phyloP scores from a whole-genome alignment of 176 grass and related monocot species.

The Oryza officinalis region DNA sequence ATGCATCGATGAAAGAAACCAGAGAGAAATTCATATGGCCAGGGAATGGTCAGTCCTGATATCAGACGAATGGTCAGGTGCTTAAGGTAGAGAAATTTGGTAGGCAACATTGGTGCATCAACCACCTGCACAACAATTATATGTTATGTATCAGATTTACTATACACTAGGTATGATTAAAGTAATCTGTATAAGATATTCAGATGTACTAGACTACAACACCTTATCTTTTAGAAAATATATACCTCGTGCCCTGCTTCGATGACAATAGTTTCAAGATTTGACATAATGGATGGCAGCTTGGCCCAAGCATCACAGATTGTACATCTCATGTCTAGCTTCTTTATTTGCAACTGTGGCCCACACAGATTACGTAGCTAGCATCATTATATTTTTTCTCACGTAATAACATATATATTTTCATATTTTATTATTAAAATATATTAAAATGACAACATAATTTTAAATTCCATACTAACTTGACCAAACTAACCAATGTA shows the following conservation, averaged over 20 bases:
- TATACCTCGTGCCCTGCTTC: neutral
- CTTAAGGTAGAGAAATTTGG: too few species aligned
- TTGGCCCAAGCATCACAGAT: neutral
- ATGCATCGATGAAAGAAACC: neutral
- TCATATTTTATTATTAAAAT: too few species aligned
- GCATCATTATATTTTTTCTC: too few species aligned
- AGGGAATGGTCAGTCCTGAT: neutral
- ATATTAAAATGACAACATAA: too few species aligned
- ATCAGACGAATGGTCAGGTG: too few species aligned
- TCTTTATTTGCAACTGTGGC: neutral
- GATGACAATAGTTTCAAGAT: neutral
- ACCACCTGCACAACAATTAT: neutral
- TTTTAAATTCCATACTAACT: too few species aligned
- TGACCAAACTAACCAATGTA: too few species aligned
- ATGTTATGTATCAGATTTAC: neutral
- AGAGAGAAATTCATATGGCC: neutral
- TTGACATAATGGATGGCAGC: neutral
- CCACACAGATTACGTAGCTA: too few species aligned
- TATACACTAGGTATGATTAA: neutral
- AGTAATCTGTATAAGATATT: neutral
- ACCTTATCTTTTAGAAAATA: neutral
- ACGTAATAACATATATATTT: too few species aligned
- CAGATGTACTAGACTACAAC: neutral
- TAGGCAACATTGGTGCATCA: neutral
- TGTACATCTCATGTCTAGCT: neutral